Percentiles rank a stretch among this genome's conserved stretches.
Evolutionary conservation across 208 protist genomes (phyloP).

Genomic region (Leishmania amazonensis): DNA sequence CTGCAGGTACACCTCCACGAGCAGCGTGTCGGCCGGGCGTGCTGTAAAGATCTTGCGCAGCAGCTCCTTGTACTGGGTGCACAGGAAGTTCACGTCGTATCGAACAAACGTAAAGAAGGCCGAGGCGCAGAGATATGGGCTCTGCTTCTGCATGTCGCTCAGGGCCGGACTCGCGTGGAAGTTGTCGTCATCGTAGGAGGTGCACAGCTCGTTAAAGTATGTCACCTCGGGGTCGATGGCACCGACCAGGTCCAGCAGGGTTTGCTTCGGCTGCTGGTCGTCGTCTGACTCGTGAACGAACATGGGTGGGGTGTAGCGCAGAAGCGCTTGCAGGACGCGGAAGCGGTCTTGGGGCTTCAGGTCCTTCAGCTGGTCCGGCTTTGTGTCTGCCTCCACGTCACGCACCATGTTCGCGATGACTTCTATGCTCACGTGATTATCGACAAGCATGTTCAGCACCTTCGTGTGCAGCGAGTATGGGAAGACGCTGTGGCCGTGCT

Average conservation of each 20-base stretch:
- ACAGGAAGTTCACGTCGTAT: constrained; percentile 72
- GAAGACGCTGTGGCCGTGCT: constrained; percentile 62
- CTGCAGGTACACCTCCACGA: constrained; percentile 82
- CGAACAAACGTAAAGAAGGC: constrained; percentile 87
- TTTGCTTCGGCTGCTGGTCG: constrained; percentile 18
- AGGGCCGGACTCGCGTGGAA: constrained; percentile 28
- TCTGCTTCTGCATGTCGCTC: constrained; percentile 39
- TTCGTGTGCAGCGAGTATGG: constrained; percentile 64
- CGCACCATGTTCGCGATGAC: constrained; percentile 55
- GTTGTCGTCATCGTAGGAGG: constrained; percentile 37
- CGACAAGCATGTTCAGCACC: constrained; percentile 77
- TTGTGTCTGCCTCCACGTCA: constrained; percentile 40
- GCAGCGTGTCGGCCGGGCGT: constrained; percentile 33
- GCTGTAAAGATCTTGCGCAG: constrained; percentile 67
- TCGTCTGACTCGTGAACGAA: constrained; percentile 31
- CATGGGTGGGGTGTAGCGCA: constrained; percentile 69
- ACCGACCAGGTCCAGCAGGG: constrained; percentile 22
- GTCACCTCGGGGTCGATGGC: constrained; percentile 49
- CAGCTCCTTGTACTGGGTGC: constrained; percentile 56
- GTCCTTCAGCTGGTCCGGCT: constrained; percentile 48
- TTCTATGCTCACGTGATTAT: constrained; percentile 38
- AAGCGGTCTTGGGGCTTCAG: constrained; percentile 64
- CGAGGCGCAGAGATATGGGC: constrained; percentile 31
- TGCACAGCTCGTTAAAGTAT: constrained; percentile 65
- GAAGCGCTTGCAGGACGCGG: constrained; percentile 76